Evolutionary conservation across 1,139 yeast species (phyloP).

Genomic region (Tardiomyces depauwii): DNA sequence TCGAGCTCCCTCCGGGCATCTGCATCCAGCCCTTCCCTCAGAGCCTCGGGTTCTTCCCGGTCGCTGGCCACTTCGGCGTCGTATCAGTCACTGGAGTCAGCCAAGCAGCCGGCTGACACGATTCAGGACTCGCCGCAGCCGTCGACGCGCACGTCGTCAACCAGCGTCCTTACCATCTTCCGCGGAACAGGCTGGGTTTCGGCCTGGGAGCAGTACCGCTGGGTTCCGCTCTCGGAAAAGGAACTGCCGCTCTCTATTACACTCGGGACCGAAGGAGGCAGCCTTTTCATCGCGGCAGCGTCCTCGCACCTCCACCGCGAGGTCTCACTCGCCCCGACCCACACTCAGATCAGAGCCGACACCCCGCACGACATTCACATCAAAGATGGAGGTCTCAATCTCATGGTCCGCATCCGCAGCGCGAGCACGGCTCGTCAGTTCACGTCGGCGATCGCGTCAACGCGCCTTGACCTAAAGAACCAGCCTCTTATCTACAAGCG

Average conservation of each 20-base stretch:
- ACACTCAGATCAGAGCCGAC: background rate
- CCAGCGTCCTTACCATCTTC: background rate
- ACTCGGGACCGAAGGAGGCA: background rate
- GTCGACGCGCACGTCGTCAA: too few species aligned
- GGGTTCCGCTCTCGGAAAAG: background rate
- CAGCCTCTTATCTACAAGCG: background rate
- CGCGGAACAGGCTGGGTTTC: background rate
- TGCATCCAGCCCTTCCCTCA: too few species aligned
- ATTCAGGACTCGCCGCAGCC: too few species aligned
- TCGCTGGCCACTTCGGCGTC: too few species aligned
- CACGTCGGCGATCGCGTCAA: background rate
- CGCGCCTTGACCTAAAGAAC: background rate
- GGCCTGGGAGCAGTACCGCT: background rate
- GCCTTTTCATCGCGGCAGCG: background rate
- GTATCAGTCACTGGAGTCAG: too few species aligned
- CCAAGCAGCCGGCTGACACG: too few species aligned
- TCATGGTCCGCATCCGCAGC: background rate
- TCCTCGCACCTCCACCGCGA: background rate
- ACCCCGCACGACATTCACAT: background rate
- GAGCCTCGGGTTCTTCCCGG: too few species aligned
- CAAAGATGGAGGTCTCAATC: background rate
- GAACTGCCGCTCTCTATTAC: background rate
- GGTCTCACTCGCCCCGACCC: background rate
- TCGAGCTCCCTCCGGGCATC: too few species aligned
- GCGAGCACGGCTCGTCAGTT: background rate